Base-by-base conservation (phyloP, 352 stramenopile species). In the Plasmopara halstedii region DNA sequence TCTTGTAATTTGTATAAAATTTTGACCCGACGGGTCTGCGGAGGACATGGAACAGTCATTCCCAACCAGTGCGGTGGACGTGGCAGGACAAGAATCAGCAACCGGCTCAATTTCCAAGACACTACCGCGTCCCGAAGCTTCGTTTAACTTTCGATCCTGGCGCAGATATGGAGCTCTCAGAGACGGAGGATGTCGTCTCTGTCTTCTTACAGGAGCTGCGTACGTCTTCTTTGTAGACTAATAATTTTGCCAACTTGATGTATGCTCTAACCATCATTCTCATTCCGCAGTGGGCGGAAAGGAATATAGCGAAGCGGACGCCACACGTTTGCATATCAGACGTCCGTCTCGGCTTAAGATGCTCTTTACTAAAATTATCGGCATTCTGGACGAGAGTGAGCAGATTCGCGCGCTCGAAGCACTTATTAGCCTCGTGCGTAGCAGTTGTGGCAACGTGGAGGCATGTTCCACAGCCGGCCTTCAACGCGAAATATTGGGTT, bases 401-500 rank as follows among this genome's bases (percentile, higher is more conserved):
- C 79, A 91, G 56, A 62, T 80, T 15, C 64, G 71, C 52, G 67
- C 74, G 22, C 49, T 89, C 10, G 76, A 88, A 20, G 72, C 77
- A 50, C 55, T 89, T 32, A 84, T 88, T 43, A 83, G 76, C 29
- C 73, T 92, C 37, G 75, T 89, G 33, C 75, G 70, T 21, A 84
- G 69, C 50, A 86, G 66, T 50, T 90, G 75, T 50, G 64, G 69
- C 25, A 92, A 88, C 49, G 69, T 87, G 14, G 77, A 92, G 32
- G 70, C 74, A 15, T 89, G 77, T 41, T 80, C 66, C 18, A 73
- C 70, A 35, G 73, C 67, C n/a, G 76, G 74, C 0, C 56, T 92
- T 14, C 80, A 87, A 41, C 67, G 65, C n/a, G 68, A 83, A n/a
- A 80, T 89, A 33, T 42, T 92, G 15, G 37, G 50, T 17, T 92